Conservation (phyloP, 768 basidiomycete genomes). For the Mycena floridula region DNA sequence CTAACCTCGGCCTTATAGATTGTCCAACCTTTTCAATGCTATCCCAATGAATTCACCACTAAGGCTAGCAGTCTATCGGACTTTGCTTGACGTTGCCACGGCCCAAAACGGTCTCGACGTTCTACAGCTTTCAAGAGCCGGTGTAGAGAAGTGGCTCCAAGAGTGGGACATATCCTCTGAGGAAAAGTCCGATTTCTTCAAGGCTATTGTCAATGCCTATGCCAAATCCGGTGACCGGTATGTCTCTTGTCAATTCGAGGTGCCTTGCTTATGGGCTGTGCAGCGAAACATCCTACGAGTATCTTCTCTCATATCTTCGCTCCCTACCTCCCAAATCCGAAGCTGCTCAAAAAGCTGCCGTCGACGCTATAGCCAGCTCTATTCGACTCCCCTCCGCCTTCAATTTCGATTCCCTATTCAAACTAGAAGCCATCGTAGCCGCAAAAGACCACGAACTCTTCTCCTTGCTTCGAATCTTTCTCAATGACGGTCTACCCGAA, state of each 20-base stretch:
- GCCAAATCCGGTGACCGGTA: constrained; percentile 54
- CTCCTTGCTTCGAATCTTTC: constrained; percentile 69
- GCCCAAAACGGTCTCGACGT: constrained; percentile 56
- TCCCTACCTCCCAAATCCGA: constrained; percentile 52
- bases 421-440: constrained; percentile 63
- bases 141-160: constrained; percentile 71
- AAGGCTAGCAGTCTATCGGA: constrained; percentile 55
- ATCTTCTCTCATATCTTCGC: constrained; percentile 53
- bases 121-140: constrained; percentile 50
- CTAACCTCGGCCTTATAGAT: too few relatives aligned
- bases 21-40: constrained; percentile 80
- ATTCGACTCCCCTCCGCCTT: constrained; percentile 63
- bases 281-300: constrained; percentile 61
- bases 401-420: constrained; percentile 78
- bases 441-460: constrained; percentile 68
- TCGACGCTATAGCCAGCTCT: constrained; percentile 57
- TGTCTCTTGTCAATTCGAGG: neutral
- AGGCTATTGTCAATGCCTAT: constrained; percentile 54
- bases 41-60: constrained; percentile 60
- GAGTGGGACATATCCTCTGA: constrained; percentile 66
- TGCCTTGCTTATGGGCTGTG: neutral
- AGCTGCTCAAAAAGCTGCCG: constrained; percentile 44
- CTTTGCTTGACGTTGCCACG: constrained; percentile 54
- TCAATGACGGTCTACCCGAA: constrained; percentile 56
- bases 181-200: constrained; percentile 62